These are phyloP conservation scores for Escallonia herrerae DNA, from an alignment of 129 eudicot genomes.

Conservation along the genomic window DNA sequence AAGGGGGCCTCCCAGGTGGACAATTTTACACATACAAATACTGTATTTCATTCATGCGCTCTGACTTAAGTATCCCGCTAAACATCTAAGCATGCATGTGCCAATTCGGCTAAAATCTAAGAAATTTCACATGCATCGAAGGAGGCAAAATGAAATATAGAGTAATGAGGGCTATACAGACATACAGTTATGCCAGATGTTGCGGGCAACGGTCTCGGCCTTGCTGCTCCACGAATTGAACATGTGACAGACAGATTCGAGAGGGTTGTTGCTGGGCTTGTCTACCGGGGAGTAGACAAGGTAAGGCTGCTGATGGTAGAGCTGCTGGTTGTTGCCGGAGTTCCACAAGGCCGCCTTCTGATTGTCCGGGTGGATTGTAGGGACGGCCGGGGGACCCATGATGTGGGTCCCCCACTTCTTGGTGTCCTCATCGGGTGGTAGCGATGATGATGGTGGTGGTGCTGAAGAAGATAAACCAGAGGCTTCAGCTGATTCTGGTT, in stretches of 20 bases:
- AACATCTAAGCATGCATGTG: no score
- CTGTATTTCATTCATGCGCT: no score
- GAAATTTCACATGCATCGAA: no score
- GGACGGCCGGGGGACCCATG: constrained; percentile 58
- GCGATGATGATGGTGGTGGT: background rate
- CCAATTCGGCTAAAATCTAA: no score
- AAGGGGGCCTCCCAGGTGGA: no score
- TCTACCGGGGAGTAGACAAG: constrained; percentile 40
- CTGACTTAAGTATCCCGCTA: no score
- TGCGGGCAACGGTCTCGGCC: constrained; percentile 54
- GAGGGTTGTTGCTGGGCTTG: constrained; percentile 24
- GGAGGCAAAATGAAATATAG: background rate
- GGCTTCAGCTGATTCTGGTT: background rate
- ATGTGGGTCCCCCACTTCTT: constrained; percentile 82
- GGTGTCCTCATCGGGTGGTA: constrained; percentile 10
- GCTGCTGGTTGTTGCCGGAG: constrained; percentile 34
- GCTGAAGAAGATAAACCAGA: background rate
- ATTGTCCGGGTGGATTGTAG: constrained; percentile 58
- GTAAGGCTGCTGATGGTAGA: constrained; percentile 54
- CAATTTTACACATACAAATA: no score
- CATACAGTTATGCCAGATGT: constrained; percentile 73
- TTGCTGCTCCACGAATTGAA: constrained; percentile 52
- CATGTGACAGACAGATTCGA: constrained; percentile 52
- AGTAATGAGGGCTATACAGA: constrained; percentile 9
- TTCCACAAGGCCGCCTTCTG: constrained; percentile 76